Evolutionary conservation across 768 basidiomycete species (phyloP).

Genomic region (Dentipellis sp.): DNA sequence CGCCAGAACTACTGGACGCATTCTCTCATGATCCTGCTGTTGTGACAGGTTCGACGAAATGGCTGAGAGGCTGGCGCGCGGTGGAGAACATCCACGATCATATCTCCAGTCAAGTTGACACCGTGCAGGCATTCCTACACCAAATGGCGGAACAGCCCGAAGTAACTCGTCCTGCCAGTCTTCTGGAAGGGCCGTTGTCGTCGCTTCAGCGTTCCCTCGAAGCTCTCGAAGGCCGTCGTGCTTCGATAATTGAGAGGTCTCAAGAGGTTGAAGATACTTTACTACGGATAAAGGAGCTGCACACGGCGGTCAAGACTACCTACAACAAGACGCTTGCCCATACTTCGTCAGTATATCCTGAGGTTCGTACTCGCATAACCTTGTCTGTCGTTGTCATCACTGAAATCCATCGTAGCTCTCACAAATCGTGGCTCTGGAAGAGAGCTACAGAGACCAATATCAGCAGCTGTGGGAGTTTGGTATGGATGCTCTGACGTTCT

Average conservation of each 20-base stretch:
- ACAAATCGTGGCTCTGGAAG: constrained; percentile 59
- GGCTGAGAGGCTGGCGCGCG: constrained; percentile 55
- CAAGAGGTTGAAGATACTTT: constrained; percentile 41
- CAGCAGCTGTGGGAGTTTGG: constrained; percentile 78
- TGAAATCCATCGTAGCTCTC: constrained; percentile 40
- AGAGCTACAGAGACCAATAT: constrained; percentile 72
- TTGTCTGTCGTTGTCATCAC: background rate
- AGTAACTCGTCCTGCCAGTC: constrained; percentile 30
- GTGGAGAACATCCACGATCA: constrained; percentile 70
- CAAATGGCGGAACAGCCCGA: background rate
- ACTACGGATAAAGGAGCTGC: constrained; percentile 42
- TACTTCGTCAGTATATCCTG: constrained; percentile 71
- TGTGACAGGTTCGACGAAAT: constrained; percentile 58
- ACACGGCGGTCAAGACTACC: constrained; percentile 47
- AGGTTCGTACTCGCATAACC: constrained; percentile 33
- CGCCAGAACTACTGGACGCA: constrained; percentile 62
- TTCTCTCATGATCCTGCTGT: constrained; percentile 71
- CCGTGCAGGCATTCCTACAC: constrained; percentile 14
- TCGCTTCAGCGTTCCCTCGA: constrained; percentile 41
- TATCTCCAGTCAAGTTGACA: constrained; percentile 48
- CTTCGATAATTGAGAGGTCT: constrained; percentile 35
- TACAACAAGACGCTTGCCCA: constrained; percentile 59
- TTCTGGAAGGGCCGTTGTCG: constrained; percentile 38
- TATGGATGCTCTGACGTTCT: constrained; percentile 66
- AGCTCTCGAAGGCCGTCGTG: constrained; percentile 37